phyloP scores from a whole-genome alignment of 768 basidiomycete species.

The Cubamyces lactineus region DNA sequence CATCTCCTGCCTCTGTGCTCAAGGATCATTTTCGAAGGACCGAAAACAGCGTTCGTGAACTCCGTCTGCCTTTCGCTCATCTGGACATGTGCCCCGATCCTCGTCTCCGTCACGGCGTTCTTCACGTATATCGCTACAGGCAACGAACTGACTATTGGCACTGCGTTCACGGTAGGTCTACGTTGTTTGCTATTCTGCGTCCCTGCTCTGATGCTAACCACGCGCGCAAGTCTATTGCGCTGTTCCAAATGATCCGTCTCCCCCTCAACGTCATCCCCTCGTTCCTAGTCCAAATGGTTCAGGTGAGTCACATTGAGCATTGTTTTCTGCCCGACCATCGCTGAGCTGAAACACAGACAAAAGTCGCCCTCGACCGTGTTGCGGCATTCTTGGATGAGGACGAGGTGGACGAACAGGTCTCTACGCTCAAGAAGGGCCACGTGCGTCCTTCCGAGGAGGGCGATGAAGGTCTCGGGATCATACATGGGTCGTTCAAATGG shows the following conservation, averaged over 20 bases:
- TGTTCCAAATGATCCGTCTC: constrained; percentile 82
- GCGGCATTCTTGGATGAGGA: constrained; percentile 63
- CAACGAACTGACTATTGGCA: constrained; percentile 72
- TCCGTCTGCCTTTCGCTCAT: constrained; percentile 68
- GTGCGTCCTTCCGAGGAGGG: constrained; percentile 30
- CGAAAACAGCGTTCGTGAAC: constrained; percentile 63
- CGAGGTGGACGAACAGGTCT: constrained; percentile 64
- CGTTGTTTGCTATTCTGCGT: not conserved
- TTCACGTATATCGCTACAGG: constrained; percentile 71
- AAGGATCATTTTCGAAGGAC: not conserved
- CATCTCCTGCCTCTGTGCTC: not conserved
- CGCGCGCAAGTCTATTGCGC: constrained; percentile 60
- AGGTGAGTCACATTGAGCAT: constrained; percentile 35
- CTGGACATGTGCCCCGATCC: constrained; percentile 77
- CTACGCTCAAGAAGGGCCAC: constrained; percentile 49
- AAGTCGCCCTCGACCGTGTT: constrained; percentile 63
- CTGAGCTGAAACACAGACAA: constrained; percentile 40
- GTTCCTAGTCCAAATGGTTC: constrained; percentile 78
- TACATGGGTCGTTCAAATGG: constrained; percentile 59
- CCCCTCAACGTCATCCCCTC: constrained; percentile 82
- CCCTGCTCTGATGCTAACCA: not conserved
- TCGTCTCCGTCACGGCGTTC: constrained; percentile 83
- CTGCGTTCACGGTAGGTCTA: constrained; percentile 77
- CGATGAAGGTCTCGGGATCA: constrained; percentile 49
- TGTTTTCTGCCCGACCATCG: not conserved